These are phyloP conservation scores for Rutstroemia sp. DNA, from an alignment of 2,329 filamentous ascomycete species.

Conservation along the genomic window DNA sequence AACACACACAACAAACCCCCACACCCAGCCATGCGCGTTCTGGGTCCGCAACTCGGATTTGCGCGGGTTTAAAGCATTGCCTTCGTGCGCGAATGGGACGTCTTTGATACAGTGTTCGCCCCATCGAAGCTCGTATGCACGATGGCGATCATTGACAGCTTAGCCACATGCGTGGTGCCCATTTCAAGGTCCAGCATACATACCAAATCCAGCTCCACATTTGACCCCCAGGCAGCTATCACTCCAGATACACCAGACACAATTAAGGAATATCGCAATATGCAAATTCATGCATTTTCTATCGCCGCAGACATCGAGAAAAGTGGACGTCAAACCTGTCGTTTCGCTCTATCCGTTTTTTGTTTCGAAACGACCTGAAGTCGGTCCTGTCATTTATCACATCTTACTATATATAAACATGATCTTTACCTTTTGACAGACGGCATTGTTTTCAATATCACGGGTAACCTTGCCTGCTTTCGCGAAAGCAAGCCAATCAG, in stretches of 20 bases:
- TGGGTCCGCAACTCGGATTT: no score
- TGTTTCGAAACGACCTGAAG: not conserved
- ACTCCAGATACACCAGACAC: not conserved
- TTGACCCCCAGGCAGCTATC: not conserved
- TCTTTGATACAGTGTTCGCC: no score
- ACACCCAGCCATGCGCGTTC: no score
- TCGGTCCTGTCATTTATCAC: not conserved
- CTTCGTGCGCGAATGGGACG: no score
- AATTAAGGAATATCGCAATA: not conserved
- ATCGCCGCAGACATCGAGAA: not conserved
- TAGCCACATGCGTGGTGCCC: no score
- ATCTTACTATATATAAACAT: not conserved
- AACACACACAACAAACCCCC: no score
- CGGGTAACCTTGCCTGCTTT: not conserved
- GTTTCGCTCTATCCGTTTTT: not conserved
- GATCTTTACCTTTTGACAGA: not conserved
- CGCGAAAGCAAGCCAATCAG: not conserved
- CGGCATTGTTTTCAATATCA: not conserved
- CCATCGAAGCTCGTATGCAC: no score
- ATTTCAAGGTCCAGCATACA: no score
- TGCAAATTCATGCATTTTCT: not conserved
- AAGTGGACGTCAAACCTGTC: not conserved
- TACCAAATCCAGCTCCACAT: not conserved
- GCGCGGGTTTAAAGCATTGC: no score
- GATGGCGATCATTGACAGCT: no score